phyloP scores from a whole-genome alignment of 176 grass and related monocot genomes.

The Panicum miliaceum region DNA sequence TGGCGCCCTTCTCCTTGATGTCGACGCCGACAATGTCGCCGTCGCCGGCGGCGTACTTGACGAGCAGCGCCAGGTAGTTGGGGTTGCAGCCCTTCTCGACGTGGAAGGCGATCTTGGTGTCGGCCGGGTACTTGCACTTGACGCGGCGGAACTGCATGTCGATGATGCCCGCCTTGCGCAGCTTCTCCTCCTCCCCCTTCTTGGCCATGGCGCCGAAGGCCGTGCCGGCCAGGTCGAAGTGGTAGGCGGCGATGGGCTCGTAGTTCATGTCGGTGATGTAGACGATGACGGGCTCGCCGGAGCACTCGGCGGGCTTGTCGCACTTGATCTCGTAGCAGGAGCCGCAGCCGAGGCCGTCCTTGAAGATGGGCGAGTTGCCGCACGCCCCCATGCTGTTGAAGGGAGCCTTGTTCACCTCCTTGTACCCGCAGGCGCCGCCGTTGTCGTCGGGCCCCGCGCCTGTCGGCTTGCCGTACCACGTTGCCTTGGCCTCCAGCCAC shows the following conservation, averaged over 20 bases:
- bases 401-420: no score
- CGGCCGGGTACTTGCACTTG: conserved; percentile 44
- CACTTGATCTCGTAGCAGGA: conserved; percentile 63
- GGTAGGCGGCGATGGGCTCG: conserved; percentile 31
- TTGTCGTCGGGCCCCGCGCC: conserved; percentile 54
- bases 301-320: conserved; percentile 44
- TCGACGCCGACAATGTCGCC: conserved; percentile 45
- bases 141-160: conserved; percentile 50
- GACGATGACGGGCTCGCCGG: conserved; percentile 42
- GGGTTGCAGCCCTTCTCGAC: conserved; percentile 58
- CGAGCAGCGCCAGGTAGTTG: conserved; percentile 42
- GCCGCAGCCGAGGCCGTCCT: conserved; percentile 56
- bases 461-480: conserved; percentile 56
- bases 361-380: conserved; percentile 57
- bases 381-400: background rate
- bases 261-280: conserved; percentile 24
- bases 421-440: conserved; percentile 59
- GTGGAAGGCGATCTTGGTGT: conserved; percentile 59
- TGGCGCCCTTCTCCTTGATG: conserved; percentile 21
- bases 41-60: conserved; percentile 55
- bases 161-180: conserved; percentile 56
- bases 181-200: conserved; percentile 48
- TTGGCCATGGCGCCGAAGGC: conserved; percentile 62
- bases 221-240: conserved; percentile 55
- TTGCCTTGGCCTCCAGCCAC: conserved; percentile 51